Evolutionary conservation across 2,329 filamentous ascomycete genomes (phyloP).

Genomic region (Hysterium pulicare): DNA sequence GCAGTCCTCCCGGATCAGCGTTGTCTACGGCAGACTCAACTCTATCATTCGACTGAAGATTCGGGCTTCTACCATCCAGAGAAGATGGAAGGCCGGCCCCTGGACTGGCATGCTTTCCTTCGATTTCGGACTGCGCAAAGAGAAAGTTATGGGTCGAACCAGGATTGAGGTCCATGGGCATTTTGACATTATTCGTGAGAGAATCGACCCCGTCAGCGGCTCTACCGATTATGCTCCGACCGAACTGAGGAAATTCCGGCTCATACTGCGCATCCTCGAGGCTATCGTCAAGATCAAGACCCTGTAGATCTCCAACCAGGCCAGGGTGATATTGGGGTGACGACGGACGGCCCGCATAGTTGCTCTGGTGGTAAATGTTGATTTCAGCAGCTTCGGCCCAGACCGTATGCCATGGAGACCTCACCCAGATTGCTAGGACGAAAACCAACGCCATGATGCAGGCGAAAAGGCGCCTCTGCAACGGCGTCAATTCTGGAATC

Average conservation of each 20-base stretch:
- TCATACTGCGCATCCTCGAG: not conserved
- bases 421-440: too few species aligned
- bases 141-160: slow-evolving; percentile 64
- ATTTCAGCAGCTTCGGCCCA: too few species aligned
- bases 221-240: slow-evolving; percentile 61
- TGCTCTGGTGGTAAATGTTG: too few species aligned
- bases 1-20: slow-evolving; percentile 37
- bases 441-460: too few species aligned
- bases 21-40: slow-evolving; percentile 18
- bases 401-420: too few species aligned
- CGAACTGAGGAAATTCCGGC: slow-evolving; percentile 58
- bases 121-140: slow-evolving; percentile 57
- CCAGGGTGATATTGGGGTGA: too few species aligned
- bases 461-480: slow-evolving; percentile 67
- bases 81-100: slow-evolving; percentile 23
- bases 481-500: slow-evolving; percentile 55
- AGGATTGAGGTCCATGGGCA: slow-evolving; percentile 57
- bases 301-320: not conserved
- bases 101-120: slow-evolving; percentile 37
- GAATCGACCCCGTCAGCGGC: slow-evolving; percentile 48
- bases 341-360: too few species aligned
- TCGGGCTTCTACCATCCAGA: slow-evolving; percentile 15
- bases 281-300: not conserved
- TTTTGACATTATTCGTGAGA: slow-evolving; percentile 64
- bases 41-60: slow-evolving; percentile 1